phyloP scores from a whole-genome alignment of 257 asterid genomes.

The Nicotiana tomentosiformis region DNA sequence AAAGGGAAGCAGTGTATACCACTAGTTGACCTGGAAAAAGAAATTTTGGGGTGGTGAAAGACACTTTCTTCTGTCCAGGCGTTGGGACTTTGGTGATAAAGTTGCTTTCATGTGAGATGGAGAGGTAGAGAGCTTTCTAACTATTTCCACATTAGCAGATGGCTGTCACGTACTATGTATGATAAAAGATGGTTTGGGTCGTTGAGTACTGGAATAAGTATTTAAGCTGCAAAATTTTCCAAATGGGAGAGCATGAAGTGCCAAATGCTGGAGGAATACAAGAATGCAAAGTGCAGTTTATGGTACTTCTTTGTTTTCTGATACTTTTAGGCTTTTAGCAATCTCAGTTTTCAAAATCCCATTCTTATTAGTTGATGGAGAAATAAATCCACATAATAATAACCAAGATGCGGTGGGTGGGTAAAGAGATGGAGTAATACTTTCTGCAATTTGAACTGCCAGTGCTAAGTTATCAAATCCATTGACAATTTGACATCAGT shows the following conservation, averaged over 20 bases:
- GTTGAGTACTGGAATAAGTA: not conserved
- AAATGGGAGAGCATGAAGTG: conserved; percentile 4
- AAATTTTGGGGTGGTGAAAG: not conserved
- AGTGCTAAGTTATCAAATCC: not conserved
- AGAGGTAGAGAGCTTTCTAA: not conserved
- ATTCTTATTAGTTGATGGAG: not conserved
- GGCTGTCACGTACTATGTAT: not conserved
- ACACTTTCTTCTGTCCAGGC: not conserved
- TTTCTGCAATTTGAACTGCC: not conserved
- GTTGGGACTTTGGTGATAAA: not conserved
- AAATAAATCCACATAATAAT: not conserved
- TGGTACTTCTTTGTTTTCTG: not conserved
- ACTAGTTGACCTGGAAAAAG: not conserved
- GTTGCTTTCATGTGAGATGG: conserved; percentile 1
- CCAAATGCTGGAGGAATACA: conserved; percentile 7
- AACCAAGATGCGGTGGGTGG: not conserved
- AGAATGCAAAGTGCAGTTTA: conserved; percentile 3
- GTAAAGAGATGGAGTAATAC: not conserved
- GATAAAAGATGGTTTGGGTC: not conserved
- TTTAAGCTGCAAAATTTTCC: not conserved
- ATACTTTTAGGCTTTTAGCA: not conserved
- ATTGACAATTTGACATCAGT: not conserved
- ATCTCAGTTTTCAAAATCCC: not conserved
- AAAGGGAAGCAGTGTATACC: not conserved
- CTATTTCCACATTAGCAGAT: not conserved